Conservation (phyloP, 371 early-diverging fungal species). For the Smittium mucronatum region DNA sequence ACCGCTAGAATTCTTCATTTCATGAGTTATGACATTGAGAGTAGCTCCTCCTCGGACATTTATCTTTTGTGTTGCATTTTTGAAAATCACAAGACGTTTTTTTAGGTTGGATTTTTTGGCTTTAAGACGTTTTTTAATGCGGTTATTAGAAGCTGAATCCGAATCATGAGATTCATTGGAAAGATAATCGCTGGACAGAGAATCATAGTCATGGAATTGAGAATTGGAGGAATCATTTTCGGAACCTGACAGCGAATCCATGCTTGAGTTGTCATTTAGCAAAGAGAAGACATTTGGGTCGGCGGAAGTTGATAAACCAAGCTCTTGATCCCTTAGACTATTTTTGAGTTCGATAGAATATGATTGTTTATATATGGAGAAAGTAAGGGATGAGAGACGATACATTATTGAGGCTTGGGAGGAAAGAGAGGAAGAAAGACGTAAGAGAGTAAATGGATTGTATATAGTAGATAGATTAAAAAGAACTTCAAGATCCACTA, state of each 20-base stretch:
- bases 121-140: slow-evolving; percentile 6
- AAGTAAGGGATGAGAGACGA: slow-evolving; percentile 43
- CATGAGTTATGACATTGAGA: slow-evolving; percentile 16
- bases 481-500: slow-evolving; percentile 84
- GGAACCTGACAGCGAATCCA: not conserved
- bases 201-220: not conserved
- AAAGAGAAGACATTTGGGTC: not conserved
- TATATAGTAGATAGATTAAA: slow-evolving; percentile 43
- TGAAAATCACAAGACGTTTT: not conserved
- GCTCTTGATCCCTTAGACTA: slow-evolving; percentile 10
- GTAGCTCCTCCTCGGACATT: slow-evolving; percentile 24
- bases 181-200: too few species aligned
- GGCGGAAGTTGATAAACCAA: slow-evolving; percentile 11
- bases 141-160: not conserved
- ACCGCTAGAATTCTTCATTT: slow-evolving; percentile 28
- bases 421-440: slow-evolving; percentile 73
- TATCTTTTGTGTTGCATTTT: slow-evolving; percentile 11
- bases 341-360: slow-evolving; percentile 14
- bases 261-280: not conserved
- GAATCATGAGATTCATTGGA: not conserved
- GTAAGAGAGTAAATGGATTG: slow-evolving; percentile 65
- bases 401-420: slow-evolving; percentile 63
- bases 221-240: not conserved
- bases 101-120: not conserved
- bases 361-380: slow-evolving; percentile 37